phyloP scores from a whole-genome alignment of 345 rosid genomes.

The Gossypium sturtianum region DNA sequence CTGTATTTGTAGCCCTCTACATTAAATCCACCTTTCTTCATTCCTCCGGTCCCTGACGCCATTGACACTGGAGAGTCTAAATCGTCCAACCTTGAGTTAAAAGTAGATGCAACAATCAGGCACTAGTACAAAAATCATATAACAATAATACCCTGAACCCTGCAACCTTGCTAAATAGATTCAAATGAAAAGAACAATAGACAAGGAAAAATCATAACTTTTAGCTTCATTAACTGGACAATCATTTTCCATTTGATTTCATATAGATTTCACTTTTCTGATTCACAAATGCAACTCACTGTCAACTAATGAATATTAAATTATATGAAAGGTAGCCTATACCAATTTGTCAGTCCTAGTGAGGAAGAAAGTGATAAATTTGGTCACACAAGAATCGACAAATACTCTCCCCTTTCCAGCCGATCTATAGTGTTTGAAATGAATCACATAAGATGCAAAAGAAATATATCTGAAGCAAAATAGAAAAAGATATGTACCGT shows the following conservation, averaged over 20 bases:
- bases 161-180: neutral
- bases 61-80: constrained; percentile 53
- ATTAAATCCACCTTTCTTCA: constrained; percentile 37
- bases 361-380: neutral
- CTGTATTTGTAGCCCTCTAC: constrained; percentile 26
- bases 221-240: neutral
- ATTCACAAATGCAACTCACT: neutral
- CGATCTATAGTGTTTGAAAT: neutral
- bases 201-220: neutral
- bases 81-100: constrained; percentile 57
- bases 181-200: neutral
- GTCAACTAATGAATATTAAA: neutral
- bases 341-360: neutral
- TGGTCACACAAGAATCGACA: neutral
- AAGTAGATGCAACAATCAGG: neutral
- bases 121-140: neutral
- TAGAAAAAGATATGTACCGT: neutral
- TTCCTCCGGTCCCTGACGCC: constrained; percentile 30
- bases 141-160: neutral
- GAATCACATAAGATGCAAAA: neutral
- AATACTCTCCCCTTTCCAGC: neutral
- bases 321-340: neutral
- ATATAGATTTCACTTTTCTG: neutral
- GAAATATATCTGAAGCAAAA: neutral
- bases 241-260: neutral